Conservation (phyloP, 768 basidiomycete genomes). For the Suillus subalutaceus region DNA sequence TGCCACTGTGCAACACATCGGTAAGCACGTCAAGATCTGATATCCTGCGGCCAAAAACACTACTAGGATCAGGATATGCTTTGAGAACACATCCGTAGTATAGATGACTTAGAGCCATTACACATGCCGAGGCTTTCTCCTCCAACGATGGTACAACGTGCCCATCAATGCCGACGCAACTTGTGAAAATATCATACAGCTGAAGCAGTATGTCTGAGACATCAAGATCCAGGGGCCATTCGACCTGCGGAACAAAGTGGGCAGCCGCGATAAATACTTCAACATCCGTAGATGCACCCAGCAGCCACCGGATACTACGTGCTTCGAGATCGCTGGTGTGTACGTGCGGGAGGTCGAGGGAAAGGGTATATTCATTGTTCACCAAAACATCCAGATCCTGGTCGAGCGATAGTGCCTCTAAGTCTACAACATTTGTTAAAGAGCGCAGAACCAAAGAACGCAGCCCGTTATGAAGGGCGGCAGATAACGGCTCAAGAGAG, state of each 20-base stretch:
- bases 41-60: too few relatives aligned
- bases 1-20: too few relatives aligned
- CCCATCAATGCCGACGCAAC: background rate
- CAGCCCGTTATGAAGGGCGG: background rate
- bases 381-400: background rate
- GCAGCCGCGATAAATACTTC: background rate
- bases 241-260: background rate
- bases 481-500: background rate
- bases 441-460: background rate
- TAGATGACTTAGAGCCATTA: background rate
- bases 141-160: background rate
- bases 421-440: background rate
- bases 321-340: background rate
- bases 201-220: background rate
- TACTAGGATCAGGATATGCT: too few relatives aligned
- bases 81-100: background rate
- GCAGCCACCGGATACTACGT: constrained; percentile 10
- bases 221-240: background rate
- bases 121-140: background rate
- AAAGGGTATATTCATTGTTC: background rate
- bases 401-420: background rate
- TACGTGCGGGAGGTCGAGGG: background rate
- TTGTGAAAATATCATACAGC: background rate
- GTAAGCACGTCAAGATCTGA: too few relatives aligned
- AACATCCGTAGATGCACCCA: background rate